phyloP scores from a whole-genome alignment of 108 stramenopile genomes.

The Epipyxis sp. region DNA sequence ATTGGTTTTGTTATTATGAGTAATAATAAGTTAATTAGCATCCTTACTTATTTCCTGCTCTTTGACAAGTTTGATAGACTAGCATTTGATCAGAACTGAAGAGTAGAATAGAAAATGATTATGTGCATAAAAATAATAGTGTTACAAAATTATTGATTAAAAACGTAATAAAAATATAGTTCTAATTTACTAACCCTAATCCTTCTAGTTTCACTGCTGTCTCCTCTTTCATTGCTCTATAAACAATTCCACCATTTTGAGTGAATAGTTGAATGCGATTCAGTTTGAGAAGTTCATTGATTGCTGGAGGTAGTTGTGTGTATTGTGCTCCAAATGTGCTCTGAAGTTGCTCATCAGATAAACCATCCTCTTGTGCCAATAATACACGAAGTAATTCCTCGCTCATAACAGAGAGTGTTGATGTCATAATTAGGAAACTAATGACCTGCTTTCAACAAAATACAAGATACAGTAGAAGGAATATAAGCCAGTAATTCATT shows the following conservation, averaged over 20 bases:
- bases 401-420: not conserved
- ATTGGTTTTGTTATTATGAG: too few relatives aligned
- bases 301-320: conserved; percentile 8
- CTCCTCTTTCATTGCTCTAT: conserved; percentile 28
- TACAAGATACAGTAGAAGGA: too few relatives aligned
- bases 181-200: conserved; percentile 22
- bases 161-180: not conserved
- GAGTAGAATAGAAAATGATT: not conserved
- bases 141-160: not conserved
- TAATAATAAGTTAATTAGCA: too few relatives aligned
- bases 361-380: conserved; percentile 2
- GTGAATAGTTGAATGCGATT: conserved; percentile 20
- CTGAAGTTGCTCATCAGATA: conserved; percentile 29
- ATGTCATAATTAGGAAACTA: not conserved
- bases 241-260: conserved; percentile 19
- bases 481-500: too few relatives aligned
- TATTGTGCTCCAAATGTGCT: conserved; percentile 29
- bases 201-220: conserved; percentile 27
- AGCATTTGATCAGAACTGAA: conserved; percentile 56
- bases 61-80: conserved; percentile 88
- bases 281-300: conserved; percentile 19
- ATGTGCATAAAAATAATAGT: not conserved
- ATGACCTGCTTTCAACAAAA: not conserved
- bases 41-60: conserved; percentile 69
- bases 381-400: conserved; percentile 4